Conservation (phyloP, 345 rosid genomes). For the Corymbia maculata region DNA sequence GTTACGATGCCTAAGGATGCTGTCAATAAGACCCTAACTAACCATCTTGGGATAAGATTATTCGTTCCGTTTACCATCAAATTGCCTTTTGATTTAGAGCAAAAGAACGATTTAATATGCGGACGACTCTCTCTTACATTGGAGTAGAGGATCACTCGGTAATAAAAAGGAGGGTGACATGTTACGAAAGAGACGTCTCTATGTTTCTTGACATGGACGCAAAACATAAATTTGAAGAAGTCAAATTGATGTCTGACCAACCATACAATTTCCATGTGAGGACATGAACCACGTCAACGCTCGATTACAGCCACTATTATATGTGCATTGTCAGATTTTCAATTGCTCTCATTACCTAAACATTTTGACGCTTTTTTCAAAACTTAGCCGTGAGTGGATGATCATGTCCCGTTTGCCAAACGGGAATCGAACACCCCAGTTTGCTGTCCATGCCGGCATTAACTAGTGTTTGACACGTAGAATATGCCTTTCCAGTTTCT, state of each 20-base stretch:
- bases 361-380: background rate
- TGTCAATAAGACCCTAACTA: background rate
- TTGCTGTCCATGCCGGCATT: background rate
- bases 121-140: background rate
- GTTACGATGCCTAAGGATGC: background rate
- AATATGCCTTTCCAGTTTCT: background rate
- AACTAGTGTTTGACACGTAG: background rate
- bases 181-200: background rate
- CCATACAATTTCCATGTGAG: background rate
- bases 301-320: background rate
- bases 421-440: background rate
- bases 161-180: background rate
- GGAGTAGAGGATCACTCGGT: background rate
- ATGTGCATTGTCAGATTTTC: background rate
- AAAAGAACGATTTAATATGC: background rate
- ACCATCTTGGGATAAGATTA: background rate
- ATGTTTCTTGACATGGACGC: background rate
- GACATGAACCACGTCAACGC: background rate
- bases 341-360: background rate
- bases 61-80: background rate
- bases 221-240: background rate
- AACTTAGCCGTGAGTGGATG: background rate
- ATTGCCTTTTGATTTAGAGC: background rate
- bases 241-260: background rate
- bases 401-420: background rate